Base-by-base conservation (phyloP, 345 rosid species). In the Eutrema yunnanense region DNA sequence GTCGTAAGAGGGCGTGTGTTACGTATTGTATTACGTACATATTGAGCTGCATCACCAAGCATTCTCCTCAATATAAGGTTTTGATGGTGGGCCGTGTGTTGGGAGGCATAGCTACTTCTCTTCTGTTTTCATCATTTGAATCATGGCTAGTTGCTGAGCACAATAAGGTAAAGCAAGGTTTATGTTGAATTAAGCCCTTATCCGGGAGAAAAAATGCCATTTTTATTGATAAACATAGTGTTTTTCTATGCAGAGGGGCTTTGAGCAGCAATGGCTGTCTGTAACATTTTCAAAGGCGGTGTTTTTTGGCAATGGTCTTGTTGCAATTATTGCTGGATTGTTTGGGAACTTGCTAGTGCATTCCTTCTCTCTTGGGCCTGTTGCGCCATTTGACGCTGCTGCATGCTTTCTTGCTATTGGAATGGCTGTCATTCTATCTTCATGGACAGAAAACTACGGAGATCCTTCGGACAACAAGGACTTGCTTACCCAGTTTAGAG, bases 131-230 rank as follows among this genome's bases (percentile, higher is more conserved):
- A 36, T 85, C 99, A n/a, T 95, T 95, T 72, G 99, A 92, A 73
- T 95, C 98, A 16, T 95, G 99, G 99, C 99, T 95, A 44, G 98
- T 95, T 41, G 99, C 99, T 2, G 99, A 95, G 74, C 99, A 92
- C 85, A 84, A 84, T 60, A 95, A 95, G 96, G 99, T 92, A 62
- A 79, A 78, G 7, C 41, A 68, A 71, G 40, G 42, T 60, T 62
- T 66, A 27, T 69, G 22, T 6, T 51, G 8, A 11, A 29, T 42
- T 43, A 22, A 32, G 42, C 22, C 1, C 1, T 32, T 41, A 10
- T 44, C 37, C n/a, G 4, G 3, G 14, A 22, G 26, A 5, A 22
- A 53, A 42, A 14, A 50, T 8, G 6, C n/a, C 44, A 30, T 36
- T 5, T n/a, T 59, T 50, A 7, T 42, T 0, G 63, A 22, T 60